Conservation (phyloP, 306 rosid genomes). For the Inga oerstediana region DNA sequence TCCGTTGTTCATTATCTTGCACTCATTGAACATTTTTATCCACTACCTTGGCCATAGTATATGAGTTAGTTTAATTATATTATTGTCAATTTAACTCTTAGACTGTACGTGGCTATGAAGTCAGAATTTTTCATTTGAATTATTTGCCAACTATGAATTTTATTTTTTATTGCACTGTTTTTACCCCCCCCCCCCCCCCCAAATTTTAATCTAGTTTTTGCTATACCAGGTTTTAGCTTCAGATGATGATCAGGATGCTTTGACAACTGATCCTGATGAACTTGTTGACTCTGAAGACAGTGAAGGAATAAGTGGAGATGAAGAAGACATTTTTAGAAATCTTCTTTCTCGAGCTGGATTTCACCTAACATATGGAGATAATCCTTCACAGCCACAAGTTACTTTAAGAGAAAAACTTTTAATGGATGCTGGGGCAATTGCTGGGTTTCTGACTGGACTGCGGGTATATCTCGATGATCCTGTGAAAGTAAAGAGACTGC, state of each 20-base stretch:
- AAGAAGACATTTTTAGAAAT: conserved; percentile 94
- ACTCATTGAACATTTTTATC: conserved; percentile 28
- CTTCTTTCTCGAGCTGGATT: conserved; percentile 98
- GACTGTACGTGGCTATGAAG: conserved; percentile 24
- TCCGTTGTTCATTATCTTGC: conserved; percentile 38
- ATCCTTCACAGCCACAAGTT: conserved; percentile 95
- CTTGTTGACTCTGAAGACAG: conserved; percentile 95
- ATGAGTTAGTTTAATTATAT: neutral
- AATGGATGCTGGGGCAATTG: conserved; percentile 99
- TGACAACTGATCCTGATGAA: conserved; percentile 99
- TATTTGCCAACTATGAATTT: conserved; percentile 16
- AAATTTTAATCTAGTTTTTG: conserved; percentile 34
- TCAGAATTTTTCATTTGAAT: conserved; percentile 28
- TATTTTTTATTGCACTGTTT: conserved; percentile 15
- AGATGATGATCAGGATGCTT: conserved; percentile 97
- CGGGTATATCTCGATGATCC: conserved; percentile 99
- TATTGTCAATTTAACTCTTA: conserved; percentile 7
- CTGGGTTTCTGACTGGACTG: conserved; percentile 97
- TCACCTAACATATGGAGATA: conserved; percentile 96
- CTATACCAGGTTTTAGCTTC: conserved; percentile 84
- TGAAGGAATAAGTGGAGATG: conserved; percentile 96
- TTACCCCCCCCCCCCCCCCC: conserved; percentile 21
- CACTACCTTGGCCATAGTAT: conserved; percentile 22
- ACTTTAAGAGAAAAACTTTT: conserved; percentile 92
- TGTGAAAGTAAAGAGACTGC: conserved; percentile 94